phyloP scores from a whole-genome alignment of 768 basidiomycete genomes.

The Termitomyces sp. region DNA sequence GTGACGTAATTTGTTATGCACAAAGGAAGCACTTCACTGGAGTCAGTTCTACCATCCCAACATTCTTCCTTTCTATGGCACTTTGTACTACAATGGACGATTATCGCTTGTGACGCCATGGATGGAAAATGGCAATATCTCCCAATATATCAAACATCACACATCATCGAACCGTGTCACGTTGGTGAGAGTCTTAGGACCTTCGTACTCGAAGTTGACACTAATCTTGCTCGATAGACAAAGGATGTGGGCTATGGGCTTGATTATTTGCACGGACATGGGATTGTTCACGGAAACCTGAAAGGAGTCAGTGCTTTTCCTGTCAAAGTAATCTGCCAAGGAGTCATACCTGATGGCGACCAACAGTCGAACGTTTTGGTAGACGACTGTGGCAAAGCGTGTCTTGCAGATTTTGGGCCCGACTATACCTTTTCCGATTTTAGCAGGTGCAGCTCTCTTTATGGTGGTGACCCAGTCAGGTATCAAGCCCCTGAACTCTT shows the following conservation, averaged over 20 bases:
- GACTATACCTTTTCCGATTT: not conserved
- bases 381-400: not conserved
- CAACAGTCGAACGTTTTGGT: slow-evolving; percentile 1
- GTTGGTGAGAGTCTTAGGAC: not conserved
- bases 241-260: not conserved
- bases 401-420: not conserved
- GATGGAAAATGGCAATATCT: slow-evolving; percentile 7
- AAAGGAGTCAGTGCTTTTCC: not conserved
- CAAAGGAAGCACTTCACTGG: not conserved
- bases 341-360: not conserved
- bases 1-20: not conserved
- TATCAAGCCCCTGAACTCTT: slow-evolving; percentile 10
- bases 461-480: not conserved
- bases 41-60: not conserved
- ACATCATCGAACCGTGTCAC: not conserved
- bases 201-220: not conserved
- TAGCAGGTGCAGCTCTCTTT: not conserved
- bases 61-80: slow-evolving; percentile 14
- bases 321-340: not conserved
- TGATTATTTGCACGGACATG: not conserved
- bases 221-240: not conserved
- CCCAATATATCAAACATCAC: not conserved
- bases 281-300: not conserved
- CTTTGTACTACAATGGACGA: slow-evolving; percentile 1
- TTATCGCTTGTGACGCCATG: slow-evolving; percentile 11